Evolutionary conservation across 331 rosid species (phyloP).

Genomic region (Dryas integrifolia): DNA sequence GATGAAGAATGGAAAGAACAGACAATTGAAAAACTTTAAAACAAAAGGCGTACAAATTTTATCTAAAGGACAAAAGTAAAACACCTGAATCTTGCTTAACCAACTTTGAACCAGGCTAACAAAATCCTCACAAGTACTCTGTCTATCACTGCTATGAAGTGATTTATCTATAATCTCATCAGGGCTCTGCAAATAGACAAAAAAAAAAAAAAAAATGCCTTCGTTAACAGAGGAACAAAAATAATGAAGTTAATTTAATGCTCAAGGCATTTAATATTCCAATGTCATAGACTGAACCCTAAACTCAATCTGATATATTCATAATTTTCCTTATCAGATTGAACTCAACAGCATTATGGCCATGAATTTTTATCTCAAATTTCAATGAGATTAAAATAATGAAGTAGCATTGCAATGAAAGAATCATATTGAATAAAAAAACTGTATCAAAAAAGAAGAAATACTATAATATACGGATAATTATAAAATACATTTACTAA

Average conservation of each 20-base stretch:
- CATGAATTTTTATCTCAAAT: background rate
- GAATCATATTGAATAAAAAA: background rate
- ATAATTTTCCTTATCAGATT: background rate
- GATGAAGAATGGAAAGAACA: background rate
- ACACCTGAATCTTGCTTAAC: constrained; percentile 76
- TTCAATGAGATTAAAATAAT: background rate
- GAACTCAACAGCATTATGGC: background rate
- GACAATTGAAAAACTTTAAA: background rate
- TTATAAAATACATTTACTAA: background rate
- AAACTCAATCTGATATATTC: background rate
- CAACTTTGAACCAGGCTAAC: constrained; percentile 63
- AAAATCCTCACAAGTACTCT: constrained; percentile 72
- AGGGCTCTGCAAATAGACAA: constrained; percentile 53
- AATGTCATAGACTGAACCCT: background rate
- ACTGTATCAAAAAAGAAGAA: background rate
- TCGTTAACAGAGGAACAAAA: constrained; percentile 3
- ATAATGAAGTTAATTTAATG: background rate
- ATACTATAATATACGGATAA: background rate
- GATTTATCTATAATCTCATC: constrained; percentile 66
- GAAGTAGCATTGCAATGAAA: background rate
- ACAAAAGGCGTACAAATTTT: constrained; percentile 7
- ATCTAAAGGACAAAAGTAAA: constrained; percentile 8
- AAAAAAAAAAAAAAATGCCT: background rate
- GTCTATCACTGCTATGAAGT: constrained; percentile 58
- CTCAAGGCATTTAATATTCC: background rate